Evolutionary conservation across 2,329 filamentous ascomycete genomes (phyloP).

Genomic region (Metarhizium brunneum): DNA sequence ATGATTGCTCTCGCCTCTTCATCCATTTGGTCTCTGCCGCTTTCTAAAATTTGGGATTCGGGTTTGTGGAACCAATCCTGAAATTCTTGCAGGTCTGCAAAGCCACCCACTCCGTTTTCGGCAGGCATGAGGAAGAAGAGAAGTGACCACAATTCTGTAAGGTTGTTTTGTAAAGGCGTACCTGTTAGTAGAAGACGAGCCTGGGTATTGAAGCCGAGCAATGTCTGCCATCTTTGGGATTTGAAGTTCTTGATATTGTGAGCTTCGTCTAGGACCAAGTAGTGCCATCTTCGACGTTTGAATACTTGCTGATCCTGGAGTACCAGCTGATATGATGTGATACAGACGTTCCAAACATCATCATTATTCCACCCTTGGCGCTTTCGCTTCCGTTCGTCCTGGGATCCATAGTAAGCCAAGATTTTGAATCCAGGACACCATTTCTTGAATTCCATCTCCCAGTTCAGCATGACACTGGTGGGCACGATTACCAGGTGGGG

Average conservation of each 20-base stretch:
- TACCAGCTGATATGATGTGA: slow-evolving; percentile 95
- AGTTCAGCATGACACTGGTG: slow-evolving; percentile 97
- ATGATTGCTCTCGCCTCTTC: slow-evolving; percentile 90
- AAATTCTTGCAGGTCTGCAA: slow-evolving; percentile 92
- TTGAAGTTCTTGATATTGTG: slow-evolving; percentile 99
- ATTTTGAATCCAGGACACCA: slow-evolving; percentile 98
- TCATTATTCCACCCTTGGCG: slow-evolving; percentile 89
- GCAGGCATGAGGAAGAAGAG: slow-evolving; percentile 95
- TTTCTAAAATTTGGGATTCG: slow-evolving; percentile 91
- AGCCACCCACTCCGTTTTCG: slow-evolving; percentile 76
- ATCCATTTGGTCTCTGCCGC: slow-evolving; percentile 87
- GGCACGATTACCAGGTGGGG: slow-evolving; percentile 93
- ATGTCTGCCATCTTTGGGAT: slow-evolving; percentile 90
- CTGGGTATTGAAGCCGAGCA: slow-evolving; percentile 87
- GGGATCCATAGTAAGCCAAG: slow-evolving; percentile 88
- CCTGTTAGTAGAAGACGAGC: slow-evolving; percentile 83
- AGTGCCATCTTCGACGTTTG: slow-evolving; percentile 89
- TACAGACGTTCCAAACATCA: slow-evolving; percentile 92
- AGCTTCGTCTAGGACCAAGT: slow-evolving; percentile 95
- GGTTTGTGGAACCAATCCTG: slow-evolving; percentile 93
- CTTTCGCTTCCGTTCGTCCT: slow-evolving; percentile 86
- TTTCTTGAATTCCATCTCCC: slow-evolving; percentile 99
- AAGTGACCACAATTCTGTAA: slow-evolving; percentile 94
- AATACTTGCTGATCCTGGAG: slow-evolving; percentile 91
- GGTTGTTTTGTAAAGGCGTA: slow-evolving; percentile 91